Evolutionary conservation across 805 yeast species (phyloP).

Genomic region (Candida endomychidarum): DNA sequence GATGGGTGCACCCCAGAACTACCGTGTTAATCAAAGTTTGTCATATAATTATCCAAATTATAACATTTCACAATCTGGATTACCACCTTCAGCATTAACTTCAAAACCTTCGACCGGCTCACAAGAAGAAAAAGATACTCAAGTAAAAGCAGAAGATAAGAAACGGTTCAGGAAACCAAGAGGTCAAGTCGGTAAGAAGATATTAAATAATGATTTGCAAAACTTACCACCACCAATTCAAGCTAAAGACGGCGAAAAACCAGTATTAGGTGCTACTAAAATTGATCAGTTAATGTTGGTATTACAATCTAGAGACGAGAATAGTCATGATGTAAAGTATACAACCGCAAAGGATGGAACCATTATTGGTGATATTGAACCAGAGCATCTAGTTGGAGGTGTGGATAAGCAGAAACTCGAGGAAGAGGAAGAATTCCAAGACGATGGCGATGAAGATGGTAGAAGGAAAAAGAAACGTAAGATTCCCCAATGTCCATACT

Average conservation of each 20-base stretch:
- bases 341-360: conserved; percentile 67
- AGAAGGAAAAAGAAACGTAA: conserved; percentile 37
- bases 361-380: conserved; percentile 44
- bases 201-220: conserved; percentile 3
- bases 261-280: conserved; percentile 80
- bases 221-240: conserved; percentile 13
- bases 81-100: neutral
- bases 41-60: conserved; percentile 4
- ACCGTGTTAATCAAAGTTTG: conserved; percentile 5
- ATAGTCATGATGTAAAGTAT: conserved; percentile 55
- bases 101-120: neutral
- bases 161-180: neutral
- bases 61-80: neutral
- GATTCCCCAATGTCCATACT: conserved; percentile 70
- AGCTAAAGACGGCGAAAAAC: conserved; percentile 58
- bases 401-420: conserved; percentile 56
- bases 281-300: conserved; percentile 90
- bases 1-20: conserved; percentile 8
- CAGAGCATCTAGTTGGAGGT: conserved; percentile 72
- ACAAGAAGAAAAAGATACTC: neutral
- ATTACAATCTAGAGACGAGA: conserved; percentile 83
- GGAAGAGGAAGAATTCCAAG: conserved; percentile 19
- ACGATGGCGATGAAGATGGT: conserved; percentile 20
- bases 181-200: conserved; percentile 13
- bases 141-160: conserved; percentile 2